phyloP scores from a whole-genome alignment of 2,329 filamentous ascomycete species.

The Ophiostoma perfectum region DNA sequence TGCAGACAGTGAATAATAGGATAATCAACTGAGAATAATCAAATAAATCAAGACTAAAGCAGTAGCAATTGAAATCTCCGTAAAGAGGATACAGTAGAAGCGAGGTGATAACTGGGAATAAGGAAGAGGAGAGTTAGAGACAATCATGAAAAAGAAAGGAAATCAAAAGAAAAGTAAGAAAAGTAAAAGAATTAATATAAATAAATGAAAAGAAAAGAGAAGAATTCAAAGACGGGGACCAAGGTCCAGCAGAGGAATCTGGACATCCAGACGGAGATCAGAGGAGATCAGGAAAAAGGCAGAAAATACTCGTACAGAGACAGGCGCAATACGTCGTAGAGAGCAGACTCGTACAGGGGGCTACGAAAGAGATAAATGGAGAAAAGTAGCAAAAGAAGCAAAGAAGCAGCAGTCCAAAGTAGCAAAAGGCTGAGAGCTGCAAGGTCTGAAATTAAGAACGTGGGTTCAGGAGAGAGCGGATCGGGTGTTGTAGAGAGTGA shows the following conservation, averaged over 20 bases:
- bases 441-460: conserved; percentile 11
- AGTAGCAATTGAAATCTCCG: background rate
- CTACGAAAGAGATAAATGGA: background rate
- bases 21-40: background rate
- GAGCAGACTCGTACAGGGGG: background rate
- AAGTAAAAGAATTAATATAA: too few species aligned
- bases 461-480: conserved; percentile 14
- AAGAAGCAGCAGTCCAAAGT: too few species aligned
- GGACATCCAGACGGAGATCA: background rate
- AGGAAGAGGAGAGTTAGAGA: too few species aligned
- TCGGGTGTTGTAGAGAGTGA: background rate
- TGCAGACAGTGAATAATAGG: background rate
- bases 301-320: too few species aligned
- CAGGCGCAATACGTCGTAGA: too few species aligned
- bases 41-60: background rate
- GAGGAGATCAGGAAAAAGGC: background rate
- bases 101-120: background rate
- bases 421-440: background rate
- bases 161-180: background rate
- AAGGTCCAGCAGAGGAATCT: background rate
- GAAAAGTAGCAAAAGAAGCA: conserved; percentile 10
- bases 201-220: background rate
- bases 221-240: background rate
- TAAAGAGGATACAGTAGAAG: background rate
- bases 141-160: too few species aligned